phyloP scores from a whole-genome alignment of 2,329 filamentous ascomycete genomes.

The Talaromyces sp. region DNA sequence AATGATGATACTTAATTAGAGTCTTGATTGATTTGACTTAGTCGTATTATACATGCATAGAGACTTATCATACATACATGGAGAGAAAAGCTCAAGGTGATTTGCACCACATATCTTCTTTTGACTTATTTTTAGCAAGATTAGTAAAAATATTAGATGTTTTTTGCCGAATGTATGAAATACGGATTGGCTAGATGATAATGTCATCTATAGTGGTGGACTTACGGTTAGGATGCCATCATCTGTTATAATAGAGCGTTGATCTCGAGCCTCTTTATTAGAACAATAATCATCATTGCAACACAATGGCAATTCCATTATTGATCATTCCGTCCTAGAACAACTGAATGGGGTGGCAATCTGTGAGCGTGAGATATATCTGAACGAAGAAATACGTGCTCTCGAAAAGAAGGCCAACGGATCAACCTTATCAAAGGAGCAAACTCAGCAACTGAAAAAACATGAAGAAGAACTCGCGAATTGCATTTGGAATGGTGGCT shows the following conservation, averaged over 20 bases:
- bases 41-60: neutral
- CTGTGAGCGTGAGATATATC: conserved; percentile 7
- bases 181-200: too few relatives aligned
- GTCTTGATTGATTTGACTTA: too few relatives aligned
- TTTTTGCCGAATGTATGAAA: too few relatives aligned
- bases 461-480: conserved; percentile 1
- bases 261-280: too few relatives aligned
- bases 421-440: neutral
- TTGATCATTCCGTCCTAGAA: neutral
- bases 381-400: conserved; percentile 1
- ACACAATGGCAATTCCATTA: neutral
- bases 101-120: too few relatives aligned
- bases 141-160: too few relatives aligned
- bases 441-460: neutral
- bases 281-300: neutral
- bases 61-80: neutral
- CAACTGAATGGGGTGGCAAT: conserved; percentile 1
- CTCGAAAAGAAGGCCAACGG: neutral
- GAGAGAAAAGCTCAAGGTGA: too few relatives aligned
- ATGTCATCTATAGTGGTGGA: too few relatives aligned
- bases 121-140: too few relatives aligned
- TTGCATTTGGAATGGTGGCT: conserved; percentile 7
- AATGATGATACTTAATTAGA: too few relatives aligned
- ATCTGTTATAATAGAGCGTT: too few relatives aligned
- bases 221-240: too few relatives aligned